A percentile compares a stretch with the other conserved stretches of the same genome.
Conservation (phyloP, 1,139 yeast species). For the Starmera stellimalicola region DNA sequence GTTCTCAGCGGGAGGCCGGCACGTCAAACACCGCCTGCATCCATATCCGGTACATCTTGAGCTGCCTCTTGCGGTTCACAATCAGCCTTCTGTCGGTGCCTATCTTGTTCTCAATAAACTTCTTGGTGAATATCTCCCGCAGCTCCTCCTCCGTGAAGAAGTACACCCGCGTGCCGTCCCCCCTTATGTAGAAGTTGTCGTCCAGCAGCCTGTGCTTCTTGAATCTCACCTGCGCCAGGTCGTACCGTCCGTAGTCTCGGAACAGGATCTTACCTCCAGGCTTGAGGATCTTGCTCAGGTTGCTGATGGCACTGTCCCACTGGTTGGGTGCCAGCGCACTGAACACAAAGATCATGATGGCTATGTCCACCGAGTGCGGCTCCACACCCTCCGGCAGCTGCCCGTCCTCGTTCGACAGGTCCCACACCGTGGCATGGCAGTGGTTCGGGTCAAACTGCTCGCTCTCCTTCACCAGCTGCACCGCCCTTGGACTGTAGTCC, state of each 20-base stretch:
- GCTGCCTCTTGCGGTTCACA: constrained; percentile 83
- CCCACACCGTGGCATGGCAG: constrained; percentile 93
- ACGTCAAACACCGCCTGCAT: constrained; percentile 78
- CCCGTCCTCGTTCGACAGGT: constrained; percentile 71
- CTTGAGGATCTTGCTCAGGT: constrained; percentile 63
- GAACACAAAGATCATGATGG: constrained; percentile 89
- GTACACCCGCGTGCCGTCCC: constrained; percentile 96
- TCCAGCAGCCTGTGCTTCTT: constrained; percentile 81
- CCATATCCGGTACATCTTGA: constrained; percentile 97
- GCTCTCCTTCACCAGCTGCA: constrained; percentile 65
- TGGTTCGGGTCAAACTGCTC: constrained; percentile 51
- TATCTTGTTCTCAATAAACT: constrained; percentile 61
- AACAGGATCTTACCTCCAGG: constrained; percentile 90
- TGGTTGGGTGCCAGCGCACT: constrained; percentile 89
- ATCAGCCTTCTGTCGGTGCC: constrained; percentile 86
- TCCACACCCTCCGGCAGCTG: constrained; percentile 76
- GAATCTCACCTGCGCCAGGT: constrained; percentile 89
- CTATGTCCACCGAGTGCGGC: constrained; percentile 76
- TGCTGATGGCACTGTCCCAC: constrained; percentile 74
- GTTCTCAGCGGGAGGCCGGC: constrained; percentile 19
- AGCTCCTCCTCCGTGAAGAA: constrained; percentile 93
- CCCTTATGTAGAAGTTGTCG: constrained; percentile 91
- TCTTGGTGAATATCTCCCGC: constrained; percentile 56
- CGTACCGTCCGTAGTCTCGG: constrained; percentile 94
- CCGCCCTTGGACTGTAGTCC: constrained; percentile 86